Evolutionary conservation across 108 stramenopile genomes (phyloP).

Genomic region (Aurantiochytrium sp.): DNA sequence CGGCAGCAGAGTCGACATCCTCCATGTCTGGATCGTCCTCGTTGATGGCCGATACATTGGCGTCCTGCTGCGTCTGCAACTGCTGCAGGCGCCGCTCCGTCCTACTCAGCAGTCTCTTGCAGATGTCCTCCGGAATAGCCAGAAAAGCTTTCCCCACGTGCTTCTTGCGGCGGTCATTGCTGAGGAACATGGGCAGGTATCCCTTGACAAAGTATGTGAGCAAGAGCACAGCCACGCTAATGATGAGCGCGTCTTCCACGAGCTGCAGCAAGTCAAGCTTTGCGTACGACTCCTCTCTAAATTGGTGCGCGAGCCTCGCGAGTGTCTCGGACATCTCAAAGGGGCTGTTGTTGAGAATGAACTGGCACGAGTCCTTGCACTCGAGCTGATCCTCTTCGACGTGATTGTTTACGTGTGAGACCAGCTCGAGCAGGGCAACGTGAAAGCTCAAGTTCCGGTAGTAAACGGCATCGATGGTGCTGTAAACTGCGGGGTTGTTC

Average conservation of each 20-base stretch:
- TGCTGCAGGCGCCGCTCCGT: neutral
- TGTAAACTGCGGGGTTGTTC: neutral
- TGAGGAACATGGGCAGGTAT: neutral
- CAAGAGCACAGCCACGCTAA: neutral
- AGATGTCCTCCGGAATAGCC: slow-evolving; percentile 4
- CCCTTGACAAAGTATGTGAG: neutral
- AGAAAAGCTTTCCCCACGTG: neutral
- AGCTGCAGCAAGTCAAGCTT: neutral
- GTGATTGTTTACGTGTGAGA: neutral
- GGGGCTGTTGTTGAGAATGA: neutral
- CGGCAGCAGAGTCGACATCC: neutral
- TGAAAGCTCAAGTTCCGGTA: slow-evolving; percentile 14
- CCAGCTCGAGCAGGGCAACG: neutral
- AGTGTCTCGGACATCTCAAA: neutral
- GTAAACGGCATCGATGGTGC: neutral
- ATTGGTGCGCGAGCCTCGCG: neutral
- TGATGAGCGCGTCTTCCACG: neutral
- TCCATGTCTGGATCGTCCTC: neutral
- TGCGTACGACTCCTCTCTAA: neutral
- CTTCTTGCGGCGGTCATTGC: neutral
- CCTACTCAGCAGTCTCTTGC: neutral
- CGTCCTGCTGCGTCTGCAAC: neutral
- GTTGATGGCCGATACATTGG: neutral
- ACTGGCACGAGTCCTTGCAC: neutral
- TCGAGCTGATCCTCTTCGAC: slow-evolving; percentile 1